These are phyloP conservation scores for Raphanus hybrid DNA, from an alignment of 441 rosid species.

Conservation along the genomic window DNA sequence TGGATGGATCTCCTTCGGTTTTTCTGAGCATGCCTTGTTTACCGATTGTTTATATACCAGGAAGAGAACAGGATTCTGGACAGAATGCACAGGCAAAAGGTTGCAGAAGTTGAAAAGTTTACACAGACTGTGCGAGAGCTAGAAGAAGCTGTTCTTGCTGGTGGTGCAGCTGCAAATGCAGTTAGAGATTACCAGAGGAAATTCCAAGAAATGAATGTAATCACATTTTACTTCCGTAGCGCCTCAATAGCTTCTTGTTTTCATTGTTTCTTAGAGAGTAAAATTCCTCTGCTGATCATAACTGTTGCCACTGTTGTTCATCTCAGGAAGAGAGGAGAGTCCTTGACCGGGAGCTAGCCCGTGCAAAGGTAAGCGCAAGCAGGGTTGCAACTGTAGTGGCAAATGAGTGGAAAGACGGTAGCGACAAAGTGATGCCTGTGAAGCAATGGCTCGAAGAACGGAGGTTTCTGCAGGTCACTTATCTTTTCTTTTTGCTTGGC, in stretches of 20 bases:
- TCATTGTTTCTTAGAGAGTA: background rate
- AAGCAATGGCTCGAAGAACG: slow-evolving; percentile 98
- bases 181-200: slow-evolving; percentile 96
- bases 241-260: background rate
- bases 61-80: slow-evolving; percentile 96
- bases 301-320: slow-evolving; percentile 15
- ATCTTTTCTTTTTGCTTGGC: slow-evolving; percentile 16
- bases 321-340: slow-evolving; percentile 88
- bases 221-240: background rate
- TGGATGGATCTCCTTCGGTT: too few relatives aligned
- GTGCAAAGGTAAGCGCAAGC: slow-evolving; percentile 93
- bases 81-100: slow-evolving; percentile 90
- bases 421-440: slow-evolving; percentile 98
- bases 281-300: background rate
- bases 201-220: slow-evolving; percentile 98
- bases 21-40: slow-evolving; percentile 19
- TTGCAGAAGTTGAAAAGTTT: slow-evolving; percentile 97
- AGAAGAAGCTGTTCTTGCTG: slow-evolving; percentile 98
- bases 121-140: slow-evolving; percentile 94
- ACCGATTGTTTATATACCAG: slow-evolving; percentile 50
- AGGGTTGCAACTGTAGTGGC: slow-evolving; percentile 97
- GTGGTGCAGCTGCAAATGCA: slow-evolving; percentile 97
- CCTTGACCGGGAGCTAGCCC: slow-evolving; percentile 91
- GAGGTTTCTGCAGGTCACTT: slow-evolving; percentile 83
- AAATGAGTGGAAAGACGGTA: slow-evolving; percentile 97